These are phyloP conservation scores for Ascochyta pisi DNA, from an alignment of 2,329 filamentous ascomycete genomes.

Conservation along the genomic window DNA sequence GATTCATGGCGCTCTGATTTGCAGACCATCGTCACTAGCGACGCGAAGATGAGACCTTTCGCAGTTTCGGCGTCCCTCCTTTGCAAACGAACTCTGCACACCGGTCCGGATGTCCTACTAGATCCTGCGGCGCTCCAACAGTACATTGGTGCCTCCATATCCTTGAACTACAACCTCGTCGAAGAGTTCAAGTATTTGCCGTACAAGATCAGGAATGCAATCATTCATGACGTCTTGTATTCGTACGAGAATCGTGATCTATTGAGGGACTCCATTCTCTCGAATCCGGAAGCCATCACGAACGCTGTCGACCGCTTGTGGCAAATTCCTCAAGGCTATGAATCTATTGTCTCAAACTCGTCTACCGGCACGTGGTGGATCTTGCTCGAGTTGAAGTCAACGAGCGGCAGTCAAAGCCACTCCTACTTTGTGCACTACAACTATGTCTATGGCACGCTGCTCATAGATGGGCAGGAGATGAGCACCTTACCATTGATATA, in stretches of 20 bases:
- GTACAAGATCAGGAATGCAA: constrained; percentile 43
- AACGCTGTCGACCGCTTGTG: constrained; percentile 53
- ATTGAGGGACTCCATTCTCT: constrained; percentile 48
- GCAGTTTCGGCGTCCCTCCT: constrained; percentile 64
- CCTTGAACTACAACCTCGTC: constrained; percentile 57
- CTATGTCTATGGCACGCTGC: constrained; percentile 56
- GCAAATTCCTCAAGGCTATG: constrained; percentile 44
- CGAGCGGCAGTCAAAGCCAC: constrained; percentile 18
- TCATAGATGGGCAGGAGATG: constrained; percentile 58
- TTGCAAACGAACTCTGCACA: constrained; percentile 59
- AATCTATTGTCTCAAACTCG: constrained; percentile 13
- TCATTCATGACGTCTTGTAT: constrained; percentile 59
- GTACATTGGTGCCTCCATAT: constrained; percentile 52
- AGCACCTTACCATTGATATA: constrained; percentile 63
- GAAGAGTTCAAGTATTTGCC: constrained; percentile 48
- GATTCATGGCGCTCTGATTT: constrained; percentile 61
- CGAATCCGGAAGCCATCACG: constrained; percentile 36
- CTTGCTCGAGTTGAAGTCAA: constrained; percentile 28
- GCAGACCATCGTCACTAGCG: constrained; percentile 47
- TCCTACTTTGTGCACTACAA: constrained; percentile 53
- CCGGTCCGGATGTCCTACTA: constrained; percentile 3
- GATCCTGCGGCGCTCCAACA: constrained; percentile 16
- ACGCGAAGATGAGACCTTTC: constrained; percentile 52
- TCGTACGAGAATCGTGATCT: constrained; percentile 45
- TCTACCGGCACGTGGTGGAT: constrained; percentile 43